Percentiles rank a stretch among this genome's conserved stretches.
Conservation (phyloP, 2,329 filamentous ascomycete species). For the Epichloe uncinata region DNA sequence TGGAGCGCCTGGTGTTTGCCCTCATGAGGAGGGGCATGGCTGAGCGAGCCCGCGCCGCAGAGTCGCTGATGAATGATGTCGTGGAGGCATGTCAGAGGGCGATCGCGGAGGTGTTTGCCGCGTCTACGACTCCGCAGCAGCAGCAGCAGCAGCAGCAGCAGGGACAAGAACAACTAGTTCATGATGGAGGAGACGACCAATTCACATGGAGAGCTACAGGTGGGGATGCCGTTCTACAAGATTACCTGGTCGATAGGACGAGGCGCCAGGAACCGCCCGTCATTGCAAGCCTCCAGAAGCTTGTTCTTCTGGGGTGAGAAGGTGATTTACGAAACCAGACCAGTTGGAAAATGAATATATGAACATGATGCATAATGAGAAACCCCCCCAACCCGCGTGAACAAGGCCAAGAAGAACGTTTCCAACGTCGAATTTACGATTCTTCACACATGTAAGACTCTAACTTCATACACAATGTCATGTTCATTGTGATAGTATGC, state of each 20-base stretch:
- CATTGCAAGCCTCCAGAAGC: slow-evolving; percentile 33
- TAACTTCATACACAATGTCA: not conserved
- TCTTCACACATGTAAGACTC: too few relatives aligned
- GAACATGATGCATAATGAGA: not conserved
- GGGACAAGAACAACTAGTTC: slow-evolving; percentile 9
- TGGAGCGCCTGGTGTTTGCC: slow-evolving; percentile 62
- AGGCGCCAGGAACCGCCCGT: slow-evolving; percentile 34
- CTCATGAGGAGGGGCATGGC: slow-evolving; percentile 72
- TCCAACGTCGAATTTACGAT: too few relatives aligned
- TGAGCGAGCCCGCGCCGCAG: slow-evolving; percentile 69
- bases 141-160: slow-evolving; percentile 5
- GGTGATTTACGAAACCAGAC: too few relatives aligned
- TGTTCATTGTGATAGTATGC: not conserved
- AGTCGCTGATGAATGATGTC: slow-evolving; percentile 61
- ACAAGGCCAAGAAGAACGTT: too few relatives aligned
- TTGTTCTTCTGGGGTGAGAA: slow-evolving; percentile 34
- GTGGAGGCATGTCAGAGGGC: slow-evolving; percentile 53
- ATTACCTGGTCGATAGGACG: slow-evolving; percentile 33
- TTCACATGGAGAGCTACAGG: slow-evolving; percentile 26
- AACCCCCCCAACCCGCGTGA: not conserved
- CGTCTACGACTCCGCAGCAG: slow-evolving; percentile 2
- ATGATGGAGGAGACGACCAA: slow-evolving; percentile 8
- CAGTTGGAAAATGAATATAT: not conserved
- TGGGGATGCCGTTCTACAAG: slow-evolving; percentile 37
- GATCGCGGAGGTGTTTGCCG: slow-evolving; percentile 55